phyloP scores from a whole-genome alignment of 257 asterid genomes.

The Oldenlandia corymbosa region DNA sequence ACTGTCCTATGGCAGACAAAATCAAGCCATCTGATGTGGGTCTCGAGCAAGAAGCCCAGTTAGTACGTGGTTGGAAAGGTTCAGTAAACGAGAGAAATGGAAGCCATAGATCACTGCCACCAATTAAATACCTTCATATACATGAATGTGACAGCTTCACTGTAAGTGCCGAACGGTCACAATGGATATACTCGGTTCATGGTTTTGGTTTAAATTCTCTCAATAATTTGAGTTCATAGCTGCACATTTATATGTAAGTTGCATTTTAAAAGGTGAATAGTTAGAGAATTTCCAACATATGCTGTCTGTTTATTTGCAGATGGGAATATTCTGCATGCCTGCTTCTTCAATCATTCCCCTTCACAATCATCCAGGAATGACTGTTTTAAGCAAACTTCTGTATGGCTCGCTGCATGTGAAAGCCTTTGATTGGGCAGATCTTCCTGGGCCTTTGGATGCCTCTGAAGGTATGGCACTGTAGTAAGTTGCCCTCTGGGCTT shows the following conservation, averaged over 20 bases:
- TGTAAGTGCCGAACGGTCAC: conserved; percentile 43
- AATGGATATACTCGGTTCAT: background rate
- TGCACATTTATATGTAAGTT: conserved; percentile 4
- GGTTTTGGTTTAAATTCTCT: background rate
- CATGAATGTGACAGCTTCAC: conserved; percentile 89
- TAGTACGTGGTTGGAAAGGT: conserved; percentile 68
- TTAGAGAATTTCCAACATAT: background rate
- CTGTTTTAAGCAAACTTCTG: conserved; percentile 95
- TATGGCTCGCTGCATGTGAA: conserved; percentile 82
- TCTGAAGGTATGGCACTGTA: conserved; percentile 54
- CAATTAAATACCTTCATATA: conserved; percentile 78
- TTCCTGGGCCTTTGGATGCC: conserved; percentile 66
- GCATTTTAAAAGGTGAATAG: background rate
- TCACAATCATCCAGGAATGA: conserved; percentile 99
- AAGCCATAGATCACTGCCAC: conserved; percentile 36
- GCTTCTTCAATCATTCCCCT: conserved; percentile 90
- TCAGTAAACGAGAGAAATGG: conserved; percentile 53
- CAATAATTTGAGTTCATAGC: conserved; percentile 8
- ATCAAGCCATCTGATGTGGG: conserved; percentile 99
- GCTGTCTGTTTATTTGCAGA: conserved; percentile 37
- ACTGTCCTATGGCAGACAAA: conserved; percentile 56
- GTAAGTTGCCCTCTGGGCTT: background rate
- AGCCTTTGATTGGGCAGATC: conserved; percentile 84
- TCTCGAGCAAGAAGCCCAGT: conserved; percentile 93
- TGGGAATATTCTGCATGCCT: conserved; percentile 98